Evolutionary conservation across 192 early-diverging fungal genomes (phyloP).

Genomic region (Coemansia sp.): DNA sequence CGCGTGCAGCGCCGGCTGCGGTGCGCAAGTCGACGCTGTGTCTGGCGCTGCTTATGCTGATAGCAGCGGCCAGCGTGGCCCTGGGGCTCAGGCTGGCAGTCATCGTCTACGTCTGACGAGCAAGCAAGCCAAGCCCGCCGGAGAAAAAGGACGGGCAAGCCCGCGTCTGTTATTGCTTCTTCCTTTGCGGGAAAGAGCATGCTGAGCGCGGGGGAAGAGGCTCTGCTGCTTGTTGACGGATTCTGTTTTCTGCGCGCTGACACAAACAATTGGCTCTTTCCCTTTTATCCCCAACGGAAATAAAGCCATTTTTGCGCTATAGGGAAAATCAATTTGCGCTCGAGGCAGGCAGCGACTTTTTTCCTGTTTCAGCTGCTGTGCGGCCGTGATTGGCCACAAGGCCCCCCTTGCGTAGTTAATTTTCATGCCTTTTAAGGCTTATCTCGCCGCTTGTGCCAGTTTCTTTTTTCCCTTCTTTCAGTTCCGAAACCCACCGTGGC

Average conservation of each 20-base stretch:
- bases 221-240: no score
- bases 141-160: neutral
- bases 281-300: no score
- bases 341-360: no score
- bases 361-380: neutral
- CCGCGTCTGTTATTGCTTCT: neutral
- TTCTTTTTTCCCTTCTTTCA: no score
- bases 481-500: no score
- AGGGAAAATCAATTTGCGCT: no score
- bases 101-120: neutral
- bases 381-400: slow-evolving; percentile 6
- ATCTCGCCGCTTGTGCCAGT: no score
- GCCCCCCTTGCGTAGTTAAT: neutral
- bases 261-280: no score
- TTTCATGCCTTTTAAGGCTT: no score
- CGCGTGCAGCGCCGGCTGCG: neutral
- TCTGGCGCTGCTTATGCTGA: slow-evolving; percentile 13
- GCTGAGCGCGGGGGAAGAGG: no score
- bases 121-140: no score
- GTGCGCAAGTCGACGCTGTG: slow-evolving; percentile 18
- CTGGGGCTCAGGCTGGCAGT: slow-evolving; percentile 9
- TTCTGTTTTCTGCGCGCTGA: no score
- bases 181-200: neutral
- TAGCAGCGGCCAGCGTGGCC: slow-evolving; percentile 5
- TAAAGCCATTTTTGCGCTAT: neutral